Conservation (phyloP, 2,329 filamentous ascomycete genomes). For the Colletotrichum neosansevieriae region DNA sequence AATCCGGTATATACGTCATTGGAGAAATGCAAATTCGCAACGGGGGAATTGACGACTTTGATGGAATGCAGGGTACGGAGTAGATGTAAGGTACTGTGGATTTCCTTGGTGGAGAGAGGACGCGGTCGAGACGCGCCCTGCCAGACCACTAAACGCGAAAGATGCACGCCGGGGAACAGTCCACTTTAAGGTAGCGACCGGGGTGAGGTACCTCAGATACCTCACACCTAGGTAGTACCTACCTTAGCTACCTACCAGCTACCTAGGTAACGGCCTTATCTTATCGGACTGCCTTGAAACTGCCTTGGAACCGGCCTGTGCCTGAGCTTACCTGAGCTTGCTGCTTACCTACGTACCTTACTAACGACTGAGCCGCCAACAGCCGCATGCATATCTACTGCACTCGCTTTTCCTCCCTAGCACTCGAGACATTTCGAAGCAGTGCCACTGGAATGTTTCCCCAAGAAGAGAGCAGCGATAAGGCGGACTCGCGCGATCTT, state of each 20-base stretch:
- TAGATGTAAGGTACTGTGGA: slow-evolving; percentile 16
- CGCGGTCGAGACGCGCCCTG: slow-evolving; percentile 32
- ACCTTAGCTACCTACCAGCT: too few species aligned
- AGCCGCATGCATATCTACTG: too few species aligned
- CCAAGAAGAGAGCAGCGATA: slow-evolving; percentile 26
- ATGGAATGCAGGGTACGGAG: slow-evolving; percentile 6
- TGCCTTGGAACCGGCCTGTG: too few species aligned
- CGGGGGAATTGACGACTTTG: neutral
- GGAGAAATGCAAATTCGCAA: neutral
- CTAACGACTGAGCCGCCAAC: too few species aligned
- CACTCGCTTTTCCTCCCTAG: too few species aligned
- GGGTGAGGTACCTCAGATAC: too few species aligned
- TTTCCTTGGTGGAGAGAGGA: slow-evolving; percentile 19
- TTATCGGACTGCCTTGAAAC: neutral
- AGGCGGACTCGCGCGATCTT: slow-evolving; percentile 50
- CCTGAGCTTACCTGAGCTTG: neutral
- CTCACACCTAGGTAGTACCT: too few species aligned
- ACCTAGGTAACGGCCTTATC: slow-evolving; percentile 1
- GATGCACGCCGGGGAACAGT: neutral
- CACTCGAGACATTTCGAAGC: too few species aligned
- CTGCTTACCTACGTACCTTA: neutral
- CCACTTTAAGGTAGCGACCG: neutral
- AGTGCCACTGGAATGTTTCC: slow-evolving; percentile 31
- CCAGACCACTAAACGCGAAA: slow-evolving; percentile 38
- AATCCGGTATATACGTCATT: slow-evolving; percentile 25